Percentiles rank a stretch among this genome's conserved stretches.
phyloP scores from a whole-genome alignment of 768 basidiomycete genomes.

The Postia placenta region DNA sequence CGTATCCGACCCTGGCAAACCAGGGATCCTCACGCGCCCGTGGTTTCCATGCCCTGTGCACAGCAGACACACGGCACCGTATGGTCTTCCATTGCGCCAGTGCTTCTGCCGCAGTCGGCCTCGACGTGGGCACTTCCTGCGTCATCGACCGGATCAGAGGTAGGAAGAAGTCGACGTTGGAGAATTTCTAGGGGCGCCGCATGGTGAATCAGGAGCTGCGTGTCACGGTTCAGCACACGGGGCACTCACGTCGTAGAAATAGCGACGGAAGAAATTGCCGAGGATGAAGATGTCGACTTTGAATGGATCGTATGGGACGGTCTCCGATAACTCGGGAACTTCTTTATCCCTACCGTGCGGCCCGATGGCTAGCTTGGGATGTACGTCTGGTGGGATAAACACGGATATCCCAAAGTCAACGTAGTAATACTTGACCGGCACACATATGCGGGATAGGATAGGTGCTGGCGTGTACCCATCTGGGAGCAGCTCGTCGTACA shows the following conservation, averaged over 20 bases:
- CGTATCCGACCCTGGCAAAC: not conserved
- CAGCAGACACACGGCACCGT: not conserved
- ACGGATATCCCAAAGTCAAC: conserved; percentile 24
- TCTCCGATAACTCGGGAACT: conserved; percentile 14
- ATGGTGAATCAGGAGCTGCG: conserved; percentile 1
- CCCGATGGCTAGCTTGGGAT: conserved; percentile 9
- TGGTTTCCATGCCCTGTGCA: not conserved
- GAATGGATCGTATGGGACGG: conserved; percentile 20
- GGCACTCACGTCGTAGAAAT: conserved; percentile 8
- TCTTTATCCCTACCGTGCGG: conserved; percentile 9
- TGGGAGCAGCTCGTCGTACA: not conserved
- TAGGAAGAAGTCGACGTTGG: conserved; percentile 3
- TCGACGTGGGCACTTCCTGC: not conserved
- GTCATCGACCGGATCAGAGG: conserved; percentile 12
- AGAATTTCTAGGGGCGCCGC: conserved; percentile 4
- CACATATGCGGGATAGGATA: not conserved
- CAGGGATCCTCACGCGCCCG: not conserved
- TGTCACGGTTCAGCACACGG: not conserved
- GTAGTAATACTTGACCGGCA: conserved; percentile 19
- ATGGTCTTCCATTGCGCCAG: conserved; percentile 3
- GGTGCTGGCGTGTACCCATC: not conserved
- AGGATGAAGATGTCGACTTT: conserved; percentile 18
- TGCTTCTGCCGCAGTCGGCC: conserved; percentile 6
- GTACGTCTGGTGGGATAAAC: conserved; percentile 4
- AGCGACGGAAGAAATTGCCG: conserved; percentile 12